Evolutionary conservation across 1,139 yeast species (phyloP).

Genomic region (Candida buenavistaensis): DNA sequence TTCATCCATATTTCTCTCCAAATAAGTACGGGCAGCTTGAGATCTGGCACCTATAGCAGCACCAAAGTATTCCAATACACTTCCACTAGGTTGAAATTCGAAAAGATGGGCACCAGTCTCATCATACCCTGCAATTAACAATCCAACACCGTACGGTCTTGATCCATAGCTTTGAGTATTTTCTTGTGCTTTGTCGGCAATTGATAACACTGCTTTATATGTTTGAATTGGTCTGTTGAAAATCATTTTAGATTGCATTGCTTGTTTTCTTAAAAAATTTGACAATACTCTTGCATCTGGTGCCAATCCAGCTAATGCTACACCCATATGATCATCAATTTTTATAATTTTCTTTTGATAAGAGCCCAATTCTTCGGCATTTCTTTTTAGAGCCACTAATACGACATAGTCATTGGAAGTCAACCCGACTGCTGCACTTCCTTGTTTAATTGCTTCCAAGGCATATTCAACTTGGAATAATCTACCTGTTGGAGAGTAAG

Average conservation of each 20-base stretch:
- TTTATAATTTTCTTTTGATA: conserved; percentile 92
- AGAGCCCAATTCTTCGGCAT: conserved; percentile 95
- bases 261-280: conserved; percentile 86
- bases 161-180: conserved; percentile 96
- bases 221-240: conserved; percentile 88
- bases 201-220: conserved; percentile 76
- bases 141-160: conserved; percentile 97
- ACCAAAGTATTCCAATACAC: conserved; percentile 86
- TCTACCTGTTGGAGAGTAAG: conserved; percentile 97
- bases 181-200: conserved; percentile 96
- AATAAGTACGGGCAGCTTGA: conserved; percentile 94
- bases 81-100: conserved; percentile 96
- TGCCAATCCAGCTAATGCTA: conserved; percentile 95
- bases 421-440: conserved; percentile 94
- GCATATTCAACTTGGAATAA: conserved; percentile 96
- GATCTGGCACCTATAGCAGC: conserved; percentile 98
- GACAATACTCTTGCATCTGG: conserved; percentile 96
- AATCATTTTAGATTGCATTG: conserved; percentile 83
- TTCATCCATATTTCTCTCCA: conserved; percentile 78
- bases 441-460: conserved; percentile 95
- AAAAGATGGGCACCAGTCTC: conserved; percentile 91
- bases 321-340: conserved; percentile 90
- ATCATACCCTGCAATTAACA: conserved; percentile 88
- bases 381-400: conserved; percentile 89
- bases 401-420: conserved; percentile 86